phyloP scores from a whole-genome alignment of 2,329 filamentous ascomycete species.

The Colletotrichum cuscutae region DNA sequence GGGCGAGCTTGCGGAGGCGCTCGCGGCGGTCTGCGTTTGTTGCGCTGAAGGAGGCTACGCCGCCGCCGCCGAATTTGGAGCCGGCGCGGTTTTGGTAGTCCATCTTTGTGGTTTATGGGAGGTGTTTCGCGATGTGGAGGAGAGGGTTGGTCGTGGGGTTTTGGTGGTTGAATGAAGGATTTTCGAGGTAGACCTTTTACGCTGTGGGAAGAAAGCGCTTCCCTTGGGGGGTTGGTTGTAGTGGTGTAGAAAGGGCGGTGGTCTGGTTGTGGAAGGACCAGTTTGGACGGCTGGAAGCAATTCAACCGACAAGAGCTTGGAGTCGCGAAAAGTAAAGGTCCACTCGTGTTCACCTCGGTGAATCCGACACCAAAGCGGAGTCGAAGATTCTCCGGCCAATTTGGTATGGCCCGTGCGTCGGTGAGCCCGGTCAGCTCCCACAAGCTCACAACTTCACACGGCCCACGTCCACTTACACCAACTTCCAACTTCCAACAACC shows the following conservation, averaged over 20 bases:
- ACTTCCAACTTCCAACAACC: not conserved
- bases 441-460: not conserved
- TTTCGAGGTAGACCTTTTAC: not conserved
- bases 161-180: not conserved
- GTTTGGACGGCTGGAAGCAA: not conserved
- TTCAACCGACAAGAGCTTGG: not conserved
- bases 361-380: not conserved
- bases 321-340: not conserved
- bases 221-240: not conserved
- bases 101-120: slow-evolving; percentile 51
- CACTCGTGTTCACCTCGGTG: slow-evolving; percentile 8
- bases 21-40: slow-evolving; percentile 98
- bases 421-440: not conserved
- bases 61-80: slow-evolving; percentile 97
- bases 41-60: slow-evolving; percentile 91
- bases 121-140: not conserved
- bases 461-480: not conserved
- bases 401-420: not conserved
- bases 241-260: not conserved
- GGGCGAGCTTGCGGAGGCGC: slow-evolving; percentile 95
- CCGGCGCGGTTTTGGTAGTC: slow-evolving; percentile 92
- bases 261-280: not conserved
- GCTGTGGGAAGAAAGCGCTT: not conserved
- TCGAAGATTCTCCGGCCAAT: not conserved
- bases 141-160: not conserved